A percentile compares a stretch with the other conserved stretches of the same genome.
phyloP scores from a whole-genome alignment of 345 rosid species.

The Cardamine resedifolia region DNA sequence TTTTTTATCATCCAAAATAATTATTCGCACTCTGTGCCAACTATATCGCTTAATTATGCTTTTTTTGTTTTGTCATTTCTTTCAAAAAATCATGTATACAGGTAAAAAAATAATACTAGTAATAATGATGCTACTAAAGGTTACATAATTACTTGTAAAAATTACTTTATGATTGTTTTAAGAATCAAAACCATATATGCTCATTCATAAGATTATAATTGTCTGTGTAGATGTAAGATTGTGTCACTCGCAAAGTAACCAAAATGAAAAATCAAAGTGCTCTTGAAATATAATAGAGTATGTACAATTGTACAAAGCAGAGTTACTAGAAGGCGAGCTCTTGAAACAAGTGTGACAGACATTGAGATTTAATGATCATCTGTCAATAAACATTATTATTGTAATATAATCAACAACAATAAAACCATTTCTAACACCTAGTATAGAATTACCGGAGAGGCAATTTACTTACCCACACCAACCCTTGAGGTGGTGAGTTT shows the following conservation, averaged over 20 bases:
- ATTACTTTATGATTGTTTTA: not conserved
- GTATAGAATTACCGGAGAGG: not conserved
- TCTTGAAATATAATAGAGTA: not conserved
- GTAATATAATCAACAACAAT: conserved; percentile 13
- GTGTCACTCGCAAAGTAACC: not conserved
- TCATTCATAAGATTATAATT: too few relatives aligned
- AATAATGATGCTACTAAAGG: not conserved
- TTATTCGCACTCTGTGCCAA: not conserved
- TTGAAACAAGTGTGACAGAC: conserved; percentile 12
- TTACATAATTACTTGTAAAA: not conserved
- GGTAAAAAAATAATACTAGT: not conserved
- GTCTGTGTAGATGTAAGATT: too few relatives aligned
- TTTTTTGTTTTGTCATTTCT: not conserved
- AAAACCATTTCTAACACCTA: conserved; percentile 20
- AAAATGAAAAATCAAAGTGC: not conserved
- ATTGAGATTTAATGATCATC: not conserved
- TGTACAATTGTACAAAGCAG: not conserved
- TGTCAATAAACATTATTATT: conserved; percentile 16
- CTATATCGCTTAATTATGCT: not conserved
- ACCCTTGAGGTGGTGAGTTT: not conserved
- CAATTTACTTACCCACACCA: not conserved
- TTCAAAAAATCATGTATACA: not conserved
- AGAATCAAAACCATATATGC: not conserved
- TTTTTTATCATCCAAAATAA: not conserved
- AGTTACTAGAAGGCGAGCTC: not conserved